Evolutionary conservation across 1,284 basidiomycete genomes (phyloP).

Genomic region (Tremellales sp.): DNA sequence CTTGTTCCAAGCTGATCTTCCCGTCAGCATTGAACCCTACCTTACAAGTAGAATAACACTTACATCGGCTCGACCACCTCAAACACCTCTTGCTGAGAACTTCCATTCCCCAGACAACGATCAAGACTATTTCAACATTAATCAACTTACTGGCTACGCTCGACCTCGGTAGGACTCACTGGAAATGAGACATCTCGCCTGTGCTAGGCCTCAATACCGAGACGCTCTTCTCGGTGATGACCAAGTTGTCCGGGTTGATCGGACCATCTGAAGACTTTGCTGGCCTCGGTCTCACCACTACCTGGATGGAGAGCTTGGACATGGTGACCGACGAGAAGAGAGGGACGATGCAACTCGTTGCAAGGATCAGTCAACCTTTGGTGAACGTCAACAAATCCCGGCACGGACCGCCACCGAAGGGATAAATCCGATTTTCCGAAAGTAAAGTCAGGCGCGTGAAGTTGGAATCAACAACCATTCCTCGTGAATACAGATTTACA

Average conservation of each 20-base stretch:
- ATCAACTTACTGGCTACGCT: not conserved
- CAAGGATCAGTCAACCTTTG: not conserved
- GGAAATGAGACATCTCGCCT: conserved; percentile 15
- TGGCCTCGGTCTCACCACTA: no score
- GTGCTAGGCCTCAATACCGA: conserved; percentile 10
- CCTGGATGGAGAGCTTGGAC: no score
- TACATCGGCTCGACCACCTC: conserved; percentile 23
- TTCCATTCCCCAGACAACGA: conserved; percentile 17
- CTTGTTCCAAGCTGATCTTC: conserved; percentile 20
- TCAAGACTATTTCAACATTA: conserved; percentile 17
- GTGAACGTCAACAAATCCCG: not conserved
- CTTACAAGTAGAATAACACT: no score
- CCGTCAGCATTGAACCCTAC: not conserved
- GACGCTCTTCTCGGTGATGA: no score
- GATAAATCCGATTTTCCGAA: not conserved
- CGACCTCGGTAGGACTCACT: conserved; percentile 10
- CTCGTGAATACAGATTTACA: conserved; percentile 1
- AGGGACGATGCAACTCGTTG: no score
- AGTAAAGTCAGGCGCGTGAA: not conserved
- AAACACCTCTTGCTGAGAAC: conserved; percentile 29
- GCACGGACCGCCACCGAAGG: not conserved
- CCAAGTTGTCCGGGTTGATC: no score
- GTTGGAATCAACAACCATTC: no score
- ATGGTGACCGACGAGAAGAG: no score
- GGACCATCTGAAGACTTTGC: no score